These are phyloP conservation scores for Smallanthus sonchifolius DNA, from an alignment of 129 eudicot genomes.

Conservation along the genomic window DNA sequence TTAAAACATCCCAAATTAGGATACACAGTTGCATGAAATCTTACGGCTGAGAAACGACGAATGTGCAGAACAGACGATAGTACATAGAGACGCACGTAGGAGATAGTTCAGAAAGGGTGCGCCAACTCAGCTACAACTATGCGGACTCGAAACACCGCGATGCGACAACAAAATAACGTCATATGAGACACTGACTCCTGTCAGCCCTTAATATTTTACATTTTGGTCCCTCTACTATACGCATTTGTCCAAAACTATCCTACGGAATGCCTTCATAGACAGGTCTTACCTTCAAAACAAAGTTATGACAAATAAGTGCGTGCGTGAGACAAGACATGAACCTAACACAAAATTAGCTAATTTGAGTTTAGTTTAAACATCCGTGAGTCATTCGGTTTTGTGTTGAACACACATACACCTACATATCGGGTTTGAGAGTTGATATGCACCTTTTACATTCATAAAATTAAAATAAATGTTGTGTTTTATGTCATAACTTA, in stretches of 20 bases:
- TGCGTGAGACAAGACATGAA: background rate
- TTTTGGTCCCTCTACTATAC: background rate
- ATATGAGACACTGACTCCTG: slow-evolving; percentile 23
- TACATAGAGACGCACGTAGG: slow-evolving; percentile 5
- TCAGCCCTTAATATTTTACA: slow-evolving; percentile 2
- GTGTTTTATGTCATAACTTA: background rate
- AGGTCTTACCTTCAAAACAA: background rate
- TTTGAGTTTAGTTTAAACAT: background rate
- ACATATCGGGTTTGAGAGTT: too few relatives aligned
- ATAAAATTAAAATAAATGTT: too few relatives aligned
- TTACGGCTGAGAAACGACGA: slow-evolving; percentile 14
- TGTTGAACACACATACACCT: too few relatives aligned
- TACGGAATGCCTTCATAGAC: background rate
- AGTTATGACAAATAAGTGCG: too few relatives aligned
- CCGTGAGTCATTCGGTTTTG: background rate
- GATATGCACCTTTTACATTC: too few relatives aligned
- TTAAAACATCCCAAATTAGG: background rate
- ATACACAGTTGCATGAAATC: slow-evolving; percentile 11
- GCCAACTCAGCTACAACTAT: slow-evolving; percentile 38
- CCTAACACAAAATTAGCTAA: background rate
- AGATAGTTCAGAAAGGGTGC: slow-evolving; percentile 17
- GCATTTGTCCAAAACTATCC: background rate
- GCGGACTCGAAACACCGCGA: slow-evolving; percentile 22
- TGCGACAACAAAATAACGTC: slow-evolving; percentile 14
- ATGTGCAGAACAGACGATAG: slow-evolving; percentile 7